Conservation (phyloP, 164 flowering plant genomes). For the Tetracentron sinense region DNA sequence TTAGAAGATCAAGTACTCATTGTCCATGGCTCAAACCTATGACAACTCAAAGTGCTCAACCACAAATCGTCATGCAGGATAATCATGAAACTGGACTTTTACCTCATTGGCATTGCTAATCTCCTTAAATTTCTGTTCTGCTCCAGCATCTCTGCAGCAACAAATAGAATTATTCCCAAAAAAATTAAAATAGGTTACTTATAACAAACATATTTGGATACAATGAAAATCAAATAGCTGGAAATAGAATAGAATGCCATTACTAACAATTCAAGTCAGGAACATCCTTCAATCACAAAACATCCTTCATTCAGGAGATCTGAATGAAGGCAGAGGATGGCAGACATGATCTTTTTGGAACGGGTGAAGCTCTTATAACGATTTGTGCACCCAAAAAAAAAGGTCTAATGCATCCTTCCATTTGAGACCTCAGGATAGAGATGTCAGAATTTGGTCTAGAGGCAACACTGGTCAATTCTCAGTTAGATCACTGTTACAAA, state of each 20-base stretch:
- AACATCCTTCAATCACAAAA: background rate
- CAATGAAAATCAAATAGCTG: background rate
- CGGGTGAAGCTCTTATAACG: no score
- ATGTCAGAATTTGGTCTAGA: no score
- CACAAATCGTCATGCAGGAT: background rate
- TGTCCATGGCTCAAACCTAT: background rate
- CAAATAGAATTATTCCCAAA: background rate
- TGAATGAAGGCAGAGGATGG: no score
- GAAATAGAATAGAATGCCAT: background rate
- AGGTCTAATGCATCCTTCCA: no score
- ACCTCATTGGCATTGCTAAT: constrained; percentile 98
- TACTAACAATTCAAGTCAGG: background rate
- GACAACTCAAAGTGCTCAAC: constrained; percentile 1
- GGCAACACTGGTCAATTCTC: no score
- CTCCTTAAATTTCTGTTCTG: constrained; percentile 90
- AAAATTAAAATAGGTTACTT: background rate
- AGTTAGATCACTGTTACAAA: no score
- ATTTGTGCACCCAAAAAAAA: no score
- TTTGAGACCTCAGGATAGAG: no score
- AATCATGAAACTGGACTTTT: constrained; percentile 4
- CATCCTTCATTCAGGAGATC: background rate
- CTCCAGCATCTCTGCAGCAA: constrained; percentile 73
- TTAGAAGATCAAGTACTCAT: background rate
- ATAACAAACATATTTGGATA: background rate
- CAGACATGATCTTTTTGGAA: no score